Evolutionary conservation across 164 flowering plant genomes (phyloP).

Genomic region (Santalum album): DNA sequence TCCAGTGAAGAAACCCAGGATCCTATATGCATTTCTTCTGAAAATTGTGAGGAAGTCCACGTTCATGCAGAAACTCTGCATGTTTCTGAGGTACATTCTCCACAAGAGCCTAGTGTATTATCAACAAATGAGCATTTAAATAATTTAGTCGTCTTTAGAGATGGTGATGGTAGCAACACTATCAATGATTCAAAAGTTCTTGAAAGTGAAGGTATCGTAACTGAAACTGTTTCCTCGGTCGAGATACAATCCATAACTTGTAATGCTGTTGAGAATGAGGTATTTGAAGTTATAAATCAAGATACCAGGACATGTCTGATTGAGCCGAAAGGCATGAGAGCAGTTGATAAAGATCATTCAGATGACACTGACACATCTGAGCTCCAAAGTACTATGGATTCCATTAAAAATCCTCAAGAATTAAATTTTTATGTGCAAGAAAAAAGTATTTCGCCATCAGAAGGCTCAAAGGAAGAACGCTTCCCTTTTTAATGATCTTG

Average conservation of each 20-base stretch:
- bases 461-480: constrained; percentile 40
- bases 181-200: not conserved
- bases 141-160: not conserved
- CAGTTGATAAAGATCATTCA: too few species aligned
- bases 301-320: constrained; percentile 5
- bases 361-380: constrained; percentile 3
- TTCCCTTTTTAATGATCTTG: constrained; percentile 44
- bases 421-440: not conserved
- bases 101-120: not conserved
- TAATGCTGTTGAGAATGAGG: constrained; percentile 14
- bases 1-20: constrained; percentile 15
- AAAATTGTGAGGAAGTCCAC: constrained; percentile 12
- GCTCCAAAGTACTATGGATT: constrained; percentile 10
- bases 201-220: not conserved
- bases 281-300: constrained; percentile 16
- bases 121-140: constrained; percentile 2
- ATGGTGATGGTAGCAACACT: not conserved
- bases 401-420: constrained; percentile 10
- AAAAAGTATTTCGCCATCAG: constrained; percentile 9
- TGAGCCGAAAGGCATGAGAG: too few species aligned
- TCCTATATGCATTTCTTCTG: constrained; percentile 12
- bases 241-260: constrained; percentile 2
- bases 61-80: constrained; percentile 9
- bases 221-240: constrained; percentile 6
- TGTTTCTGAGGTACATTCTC: constrained; percentile 22